Percentiles rank a stretch among this genome's conserved stretches.
These are phyloP conservation scores for Chaetomiaceae sp. DNA, from an alignment of 2,329 filamentous ascomycete species.

Conservation along the genomic window DNA sequence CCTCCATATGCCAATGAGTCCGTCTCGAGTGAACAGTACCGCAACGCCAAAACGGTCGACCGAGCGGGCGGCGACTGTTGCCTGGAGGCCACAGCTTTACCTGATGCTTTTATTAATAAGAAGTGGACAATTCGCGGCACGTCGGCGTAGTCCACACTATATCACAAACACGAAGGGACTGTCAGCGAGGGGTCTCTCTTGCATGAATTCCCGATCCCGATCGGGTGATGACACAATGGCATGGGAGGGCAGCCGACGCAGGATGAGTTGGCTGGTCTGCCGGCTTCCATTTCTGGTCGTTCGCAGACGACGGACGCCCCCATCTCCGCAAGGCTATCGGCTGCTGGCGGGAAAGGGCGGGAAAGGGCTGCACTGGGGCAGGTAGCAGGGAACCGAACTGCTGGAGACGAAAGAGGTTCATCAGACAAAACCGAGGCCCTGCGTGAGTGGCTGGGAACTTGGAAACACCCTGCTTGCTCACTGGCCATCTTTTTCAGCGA, in stretches of 20 bases:
- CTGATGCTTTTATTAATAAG: constrained; percentile 21
- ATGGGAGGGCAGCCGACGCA: constrained; percentile 19
- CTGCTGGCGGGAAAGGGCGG: constrained; percentile 14
- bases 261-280: constrained; percentile 21
- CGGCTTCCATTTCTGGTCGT: not conserved
- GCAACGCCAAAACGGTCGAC: constrained; percentile 4
- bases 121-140: constrained; percentile 10
- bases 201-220: constrained; percentile 21
- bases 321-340: constrained; percentile 11
- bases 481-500: constrained; percentile 17
- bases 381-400: not conserved
- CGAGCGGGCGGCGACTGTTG: too few species aligned
- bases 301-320: constrained; percentile 4
- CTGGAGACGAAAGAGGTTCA: too few species aligned
- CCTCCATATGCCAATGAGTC: too few species aligned
- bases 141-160: constrained; percentile 4
- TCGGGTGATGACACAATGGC: constrained; percentile 24
- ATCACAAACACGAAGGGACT: constrained; percentile 20
- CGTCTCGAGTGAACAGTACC: too few species aligned
- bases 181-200: constrained; percentile 1
- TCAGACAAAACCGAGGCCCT: not conserved
- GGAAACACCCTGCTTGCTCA: constrained; percentile 2
- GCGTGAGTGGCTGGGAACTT: constrained; percentile 17
- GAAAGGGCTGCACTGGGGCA: too few species aligned
- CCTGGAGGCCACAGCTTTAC: too few species aligned